phyloP scores from a whole-genome alignment of 2,329 filamentous ascomycete species.

The Aspergillus calidoustus region DNA sequence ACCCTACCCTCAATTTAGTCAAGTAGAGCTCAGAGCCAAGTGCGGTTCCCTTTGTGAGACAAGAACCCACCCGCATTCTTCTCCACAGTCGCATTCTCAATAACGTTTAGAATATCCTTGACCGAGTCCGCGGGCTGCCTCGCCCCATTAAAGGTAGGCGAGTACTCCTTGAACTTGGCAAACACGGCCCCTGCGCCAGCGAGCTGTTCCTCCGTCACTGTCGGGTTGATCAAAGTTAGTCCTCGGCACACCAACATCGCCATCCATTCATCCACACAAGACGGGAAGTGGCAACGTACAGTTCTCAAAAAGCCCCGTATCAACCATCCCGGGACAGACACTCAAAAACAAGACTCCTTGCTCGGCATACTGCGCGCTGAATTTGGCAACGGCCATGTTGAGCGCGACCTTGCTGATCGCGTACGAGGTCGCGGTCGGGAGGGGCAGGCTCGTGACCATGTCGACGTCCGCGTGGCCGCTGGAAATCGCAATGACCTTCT shows the following conservation, averaged over 20 bases:
- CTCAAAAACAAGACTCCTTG: conserved; percentile 58
- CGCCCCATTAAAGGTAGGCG: conserved; percentile 45
- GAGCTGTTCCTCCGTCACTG: neutral
- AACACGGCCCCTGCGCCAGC: neutral
- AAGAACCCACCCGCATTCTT: conserved; percentile 56
- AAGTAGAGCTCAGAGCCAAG: neutral
- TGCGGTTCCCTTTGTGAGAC: conserved; percentile 55
- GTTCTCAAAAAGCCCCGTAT: conserved; percentile 41
- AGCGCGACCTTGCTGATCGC: conserved; percentile 57
- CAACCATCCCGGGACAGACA: conserved; percentile 59
- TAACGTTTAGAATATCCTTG: conserved; percentile 31
- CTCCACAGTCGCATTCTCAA: conserved; percentile 50
- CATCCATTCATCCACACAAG: no score
- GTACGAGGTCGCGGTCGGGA: conserved; percentile 50
- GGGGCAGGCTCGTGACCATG: conserved; percentile 40
- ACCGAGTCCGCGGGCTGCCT: conserved; percentile 45
- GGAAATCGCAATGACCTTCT: conserved; percentile 60
- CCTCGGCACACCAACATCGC: neutral
- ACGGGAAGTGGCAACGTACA: conserved; percentile 2
- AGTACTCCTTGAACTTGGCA: neutral
- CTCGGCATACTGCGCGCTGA: conserved; percentile 52
- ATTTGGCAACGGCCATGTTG: conserved; percentile 60
- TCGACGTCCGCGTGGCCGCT: conserved; percentile 55
- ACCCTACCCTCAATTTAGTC: no score
- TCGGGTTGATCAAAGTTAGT: neutral